Evolutionary conservation across 805 yeast species (phyloP).

Genomic region (Cyberlindnera subsufficiens): DNA sequence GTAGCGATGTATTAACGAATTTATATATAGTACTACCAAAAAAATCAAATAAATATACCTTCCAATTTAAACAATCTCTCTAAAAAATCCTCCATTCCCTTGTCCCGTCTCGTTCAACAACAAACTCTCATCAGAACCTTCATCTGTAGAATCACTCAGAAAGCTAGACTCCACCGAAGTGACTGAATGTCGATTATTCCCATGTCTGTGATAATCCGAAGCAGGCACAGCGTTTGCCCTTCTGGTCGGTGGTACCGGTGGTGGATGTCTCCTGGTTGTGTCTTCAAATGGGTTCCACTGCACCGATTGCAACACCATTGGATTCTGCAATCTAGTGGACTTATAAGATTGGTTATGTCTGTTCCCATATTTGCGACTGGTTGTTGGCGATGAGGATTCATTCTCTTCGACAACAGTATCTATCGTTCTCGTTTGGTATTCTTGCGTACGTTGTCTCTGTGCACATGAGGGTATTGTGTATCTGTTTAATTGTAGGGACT

Average conservation of each 20-base stretch:
- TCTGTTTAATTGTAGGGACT: neutral
- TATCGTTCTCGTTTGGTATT: constrained; percentile 10
- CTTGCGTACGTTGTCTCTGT: neutral
- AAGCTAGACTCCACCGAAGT: constrained; percentile 19
- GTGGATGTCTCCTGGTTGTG: constrained; percentile 7
- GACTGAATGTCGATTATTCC: constrained; percentile 17
- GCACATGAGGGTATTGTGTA: neutral
- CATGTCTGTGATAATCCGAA: constrained; percentile 14
- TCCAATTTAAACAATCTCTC: constrained; percentile 15
- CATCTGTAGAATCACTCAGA: constrained; percentile 19
- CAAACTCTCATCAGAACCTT: constrained; percentile 21
- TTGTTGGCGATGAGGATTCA: constrained; percentile 11
- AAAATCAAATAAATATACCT: neutral
- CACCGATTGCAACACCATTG: constrained; percentile 6
- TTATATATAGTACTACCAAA: neutral
- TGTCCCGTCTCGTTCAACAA: constrained; percentile 5
- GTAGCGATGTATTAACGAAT: neutral
- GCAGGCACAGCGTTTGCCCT: constrained; percentile 5
- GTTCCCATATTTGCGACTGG: neutral
- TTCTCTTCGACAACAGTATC: constrained; percentile 24
- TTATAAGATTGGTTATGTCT: neutral
- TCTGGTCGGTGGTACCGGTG: constrained; percentile 20
- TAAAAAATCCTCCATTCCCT: constrained; percentile 17
- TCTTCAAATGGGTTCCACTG: constrained; percentile 18
- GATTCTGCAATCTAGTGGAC: constrained; percentile 6